Evolutionary conservation across 805 yeast species (phyloP).

Genomic region (Cyberlindnera misumaiensis): DNA sequence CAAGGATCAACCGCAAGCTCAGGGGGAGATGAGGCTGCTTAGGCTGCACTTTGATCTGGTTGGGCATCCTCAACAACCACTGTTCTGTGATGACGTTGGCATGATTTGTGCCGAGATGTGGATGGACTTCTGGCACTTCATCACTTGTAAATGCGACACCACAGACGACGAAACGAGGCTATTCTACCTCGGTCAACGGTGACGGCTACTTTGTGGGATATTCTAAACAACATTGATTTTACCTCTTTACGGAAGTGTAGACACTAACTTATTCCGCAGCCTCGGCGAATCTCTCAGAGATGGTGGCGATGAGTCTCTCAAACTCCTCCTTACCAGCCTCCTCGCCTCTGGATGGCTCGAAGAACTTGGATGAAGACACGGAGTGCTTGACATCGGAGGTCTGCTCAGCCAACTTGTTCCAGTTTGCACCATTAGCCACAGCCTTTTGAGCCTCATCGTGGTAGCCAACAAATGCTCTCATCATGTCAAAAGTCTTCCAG

Average conservation of each 20-base stretch:
- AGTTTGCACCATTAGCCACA: conserved; percentile 83
- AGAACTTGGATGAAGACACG: conserved; percentile 91
- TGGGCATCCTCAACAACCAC: not conserved
- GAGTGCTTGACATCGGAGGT: conserved; percentile 89
- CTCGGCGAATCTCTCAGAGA: conserved; percentile 90
- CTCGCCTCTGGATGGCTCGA: conserved; percentile 91
- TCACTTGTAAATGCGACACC: conserved; percentile 1
- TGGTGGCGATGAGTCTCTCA: conserved; percentile 62
- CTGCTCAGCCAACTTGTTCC: conserved; percentile 88
- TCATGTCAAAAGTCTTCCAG: conserved; percentile 98
- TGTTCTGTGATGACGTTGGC: not conserved
- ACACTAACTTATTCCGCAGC: conserved; percentile 60
- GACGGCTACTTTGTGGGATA: not conserved
- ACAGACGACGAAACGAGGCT: not conserved
- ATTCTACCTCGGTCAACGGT: not conserved
- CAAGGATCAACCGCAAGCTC: conserved; percentile 5
- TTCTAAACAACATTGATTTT: not conserved
- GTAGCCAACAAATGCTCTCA: conserved; percentile 88
- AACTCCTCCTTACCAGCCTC: conserved; percentile 70
- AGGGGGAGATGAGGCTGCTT: not conserved
- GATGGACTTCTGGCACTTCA: not conserved
- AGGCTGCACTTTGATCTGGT: not conserved
- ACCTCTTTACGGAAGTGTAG: no score
- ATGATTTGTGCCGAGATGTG: not conserved
- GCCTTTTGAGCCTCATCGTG: conserved; percentile 98